These are phyloP conservation scores for Trichosporon faecale DNA, from an alignment of 1,284 basidiomycete species.

Conservation along the genomic window DNA sequence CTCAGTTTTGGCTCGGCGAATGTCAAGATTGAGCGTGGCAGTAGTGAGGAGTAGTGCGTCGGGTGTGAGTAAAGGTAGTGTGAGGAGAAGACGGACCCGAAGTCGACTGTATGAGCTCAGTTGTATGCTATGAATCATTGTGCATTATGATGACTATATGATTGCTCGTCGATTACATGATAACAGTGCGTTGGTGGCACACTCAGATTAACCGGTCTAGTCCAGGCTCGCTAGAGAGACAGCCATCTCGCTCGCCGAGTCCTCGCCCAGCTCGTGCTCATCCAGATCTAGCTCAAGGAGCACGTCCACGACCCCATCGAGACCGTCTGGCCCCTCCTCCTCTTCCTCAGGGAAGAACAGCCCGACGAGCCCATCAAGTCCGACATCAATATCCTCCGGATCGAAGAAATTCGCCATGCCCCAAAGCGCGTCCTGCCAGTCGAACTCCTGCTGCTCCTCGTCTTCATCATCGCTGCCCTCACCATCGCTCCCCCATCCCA, in stretches of 20 bases:
- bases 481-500: not conserved
- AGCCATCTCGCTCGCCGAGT: not conserved
- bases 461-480: not conserved
- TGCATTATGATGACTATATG: not conserved
- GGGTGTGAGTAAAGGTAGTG: no score
- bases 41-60: not conserved
- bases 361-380: not conserved
- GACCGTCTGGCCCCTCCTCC: not conserved
- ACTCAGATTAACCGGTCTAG: no score
- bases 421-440: no score
- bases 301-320: not conserved
- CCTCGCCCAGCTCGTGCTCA: not conserved
- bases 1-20: slow-evolving; percentile 13
- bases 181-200: no score
- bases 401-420: no score
- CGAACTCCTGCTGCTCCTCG: not conserved
- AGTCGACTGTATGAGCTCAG: not conserved
- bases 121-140: not conserved
- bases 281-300: not conserved
- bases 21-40: not conserved
- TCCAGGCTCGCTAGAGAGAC: not conserved
- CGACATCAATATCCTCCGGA: not conserved
- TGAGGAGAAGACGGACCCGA: not conserved
- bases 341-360: not conserved
- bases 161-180: no score